phyloP scores from a whole-genome alignment of 768 basidiomycete genomes.

The Termitomyces sp. region DNA sequence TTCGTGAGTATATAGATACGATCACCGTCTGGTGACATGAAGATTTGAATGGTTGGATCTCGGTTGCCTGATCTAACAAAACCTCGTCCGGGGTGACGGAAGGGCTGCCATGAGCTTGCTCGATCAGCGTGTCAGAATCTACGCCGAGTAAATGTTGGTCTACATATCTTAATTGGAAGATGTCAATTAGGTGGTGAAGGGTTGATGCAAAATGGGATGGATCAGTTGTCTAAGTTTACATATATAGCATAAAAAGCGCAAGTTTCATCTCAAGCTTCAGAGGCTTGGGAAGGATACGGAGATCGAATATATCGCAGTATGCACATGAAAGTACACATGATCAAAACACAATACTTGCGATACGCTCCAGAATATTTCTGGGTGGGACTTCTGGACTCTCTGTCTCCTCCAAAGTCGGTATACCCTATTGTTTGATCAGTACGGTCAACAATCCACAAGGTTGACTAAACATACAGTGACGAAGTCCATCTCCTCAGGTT shows the following conservation, averaged over 20 bases:
- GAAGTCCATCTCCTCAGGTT: conserved; percentile 65
- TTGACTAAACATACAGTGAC: conserved; percentile 44
- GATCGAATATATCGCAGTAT: background rate
- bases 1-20: background rate
- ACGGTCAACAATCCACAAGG: too few relatives aligned
- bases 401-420: conserved; percentile 69
- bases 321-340: background rate
- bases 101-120: too few relatives aligned
- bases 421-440: conserved; percentile 36
- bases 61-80: background rate
- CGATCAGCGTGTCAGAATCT: background rate
- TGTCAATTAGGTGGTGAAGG: background rate
- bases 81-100: background rate
- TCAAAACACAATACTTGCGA: conserved; percentile 52
- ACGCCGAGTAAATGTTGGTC: background rate
- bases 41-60: background rate
- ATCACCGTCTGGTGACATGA: background rate
- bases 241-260: background rate
- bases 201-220: background rate
- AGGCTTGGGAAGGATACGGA: background rate
- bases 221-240: too few relatives aligned
- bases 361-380: conserved; percentile 44
- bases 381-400: conserved; percentile 51
- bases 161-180: background rate
- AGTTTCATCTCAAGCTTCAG: background rate